A percentile compares a stretch with the other conserved stretches of the same genome.
These are phyloP conservation scores for Fulvia fulva DNA, from an alignment of 2,329 filamentous ascomycete genomes.

Conservation along the genomic window DNA sequence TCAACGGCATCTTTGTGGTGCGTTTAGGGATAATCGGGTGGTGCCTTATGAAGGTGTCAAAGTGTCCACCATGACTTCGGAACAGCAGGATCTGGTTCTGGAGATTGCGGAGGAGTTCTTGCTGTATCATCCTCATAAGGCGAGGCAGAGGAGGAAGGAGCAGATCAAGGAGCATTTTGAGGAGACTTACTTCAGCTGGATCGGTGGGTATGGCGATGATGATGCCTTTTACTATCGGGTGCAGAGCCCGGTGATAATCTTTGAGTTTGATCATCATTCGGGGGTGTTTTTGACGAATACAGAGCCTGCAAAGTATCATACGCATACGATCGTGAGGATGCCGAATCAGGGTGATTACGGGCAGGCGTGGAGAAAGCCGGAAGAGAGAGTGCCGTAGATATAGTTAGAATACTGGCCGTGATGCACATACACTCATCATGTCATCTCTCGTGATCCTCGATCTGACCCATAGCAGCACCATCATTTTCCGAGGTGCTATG, in stretches of 20 bases:
- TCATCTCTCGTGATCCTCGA: too few relatives aligned
- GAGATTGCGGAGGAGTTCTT: conserved; percentile 62
- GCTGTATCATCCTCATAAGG: conserved; percentile 59
- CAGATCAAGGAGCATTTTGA: conserved; percentile 54
- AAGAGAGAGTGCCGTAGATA: conserved; percentile 10
- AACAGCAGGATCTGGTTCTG: conserved; percentile 54
- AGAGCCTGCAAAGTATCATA: conserved; percentile 71
- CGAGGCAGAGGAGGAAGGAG: conserved; percentile 53
- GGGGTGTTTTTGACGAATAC: conserved; percentile 71
- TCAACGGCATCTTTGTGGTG: conserved; percentile 72
- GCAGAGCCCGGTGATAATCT: conserved; percentile 68
- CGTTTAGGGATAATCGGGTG: conserved; percentile 71
- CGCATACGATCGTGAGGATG: conserved; percentile 67
- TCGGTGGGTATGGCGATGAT: conserved; percentile 61
- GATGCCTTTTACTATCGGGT: conserved; percentile 76
- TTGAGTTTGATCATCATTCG: conserved; percentile 77
- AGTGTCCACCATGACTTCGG: conserved; percentile 47
- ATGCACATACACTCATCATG: too few relatives aligned
- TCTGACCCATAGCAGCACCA: too few relatives aligned
- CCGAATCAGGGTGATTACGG: conserved; percentile 78
- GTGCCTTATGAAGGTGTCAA: conserved; percentile 67
- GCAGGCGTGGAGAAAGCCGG: conserved; percentile 37
- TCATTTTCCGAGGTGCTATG: too few relatives aligned
- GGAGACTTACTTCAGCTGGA: conserved; percentile 81
- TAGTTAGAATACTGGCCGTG: too few relatives aligned